phyloP scores from a whole-genome alignment of 441 rosid species.

The Brassica balearica region DNA sequence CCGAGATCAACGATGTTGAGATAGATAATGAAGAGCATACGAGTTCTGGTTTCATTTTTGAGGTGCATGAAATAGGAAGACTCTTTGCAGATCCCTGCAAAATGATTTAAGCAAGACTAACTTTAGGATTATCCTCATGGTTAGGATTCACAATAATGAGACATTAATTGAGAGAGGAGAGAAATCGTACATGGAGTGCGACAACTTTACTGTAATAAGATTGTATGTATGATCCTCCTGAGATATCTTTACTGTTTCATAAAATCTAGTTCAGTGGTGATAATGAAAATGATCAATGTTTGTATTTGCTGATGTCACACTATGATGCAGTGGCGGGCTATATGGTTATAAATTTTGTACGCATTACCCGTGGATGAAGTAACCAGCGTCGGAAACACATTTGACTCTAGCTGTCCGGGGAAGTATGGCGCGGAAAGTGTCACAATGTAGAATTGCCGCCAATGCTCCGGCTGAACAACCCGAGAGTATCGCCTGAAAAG shows the following conservation, averaged over 20 bases:
- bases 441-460: slow-evolving; percentile 92
- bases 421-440: slow-evolving; percentile 71
- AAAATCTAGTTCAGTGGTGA: slow-evolving; percentile 10
- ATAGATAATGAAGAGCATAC: slow-evolving; percentile 41
- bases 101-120: background rate
- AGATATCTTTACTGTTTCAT: slow-evolving; percentile 72
- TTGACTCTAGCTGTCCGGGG: slow-evolving; percentile 75
- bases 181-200: slow-evolving; percentile 60
- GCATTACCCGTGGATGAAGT: slow-evolving; percentile 72
- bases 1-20: background rate
- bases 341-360: background rate
- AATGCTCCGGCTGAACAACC: slow-evolving; percentile 99
- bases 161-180: slow-evolving; percentile 46
- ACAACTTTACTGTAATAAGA: slow-evolving; percentile 64
- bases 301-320: background rate
- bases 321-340: background rate
- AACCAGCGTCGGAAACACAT: slow-evolving; percentile 97
- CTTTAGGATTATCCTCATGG: background rate
- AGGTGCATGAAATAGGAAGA: slow-evolving; percentile 79
- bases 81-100: slow-evolving; percentile 77
- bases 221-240: slow-evolving; percentile 68
- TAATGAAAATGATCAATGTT: background rate
- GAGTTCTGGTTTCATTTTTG: slow-evolving; percentile 65
- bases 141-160: slow-evolving; percentile 31
- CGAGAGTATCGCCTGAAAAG: slow-evolving; percentile 86